A percentile compares a stretch with the other conserved stretches of the same genome.
Conservation (phyloP, 805 yeast species). For the Cyberlindnera suaveolens region DNA sequence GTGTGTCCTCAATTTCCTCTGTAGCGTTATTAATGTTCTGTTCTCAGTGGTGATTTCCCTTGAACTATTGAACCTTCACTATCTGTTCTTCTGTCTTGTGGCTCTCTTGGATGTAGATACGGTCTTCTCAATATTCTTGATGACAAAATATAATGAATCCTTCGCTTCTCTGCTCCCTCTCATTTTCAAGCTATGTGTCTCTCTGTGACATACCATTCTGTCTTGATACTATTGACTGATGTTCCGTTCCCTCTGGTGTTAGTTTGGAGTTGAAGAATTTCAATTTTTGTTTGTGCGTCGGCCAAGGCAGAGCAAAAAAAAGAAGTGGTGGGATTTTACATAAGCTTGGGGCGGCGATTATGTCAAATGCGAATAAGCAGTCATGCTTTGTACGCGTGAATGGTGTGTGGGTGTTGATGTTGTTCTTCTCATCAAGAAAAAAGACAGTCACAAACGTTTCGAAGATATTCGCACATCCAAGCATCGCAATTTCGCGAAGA, state of each 20-base stretch:
- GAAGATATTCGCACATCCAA: background rate
- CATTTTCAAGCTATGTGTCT: background rate
- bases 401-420: background rate
- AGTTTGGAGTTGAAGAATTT: slow-evolving; percentile 11
- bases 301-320: slow-evolving; percentile 1
- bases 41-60: too few species aligned
- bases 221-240: slow-evolving; percentile 7
- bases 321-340: slow-evolving; percentile 4
- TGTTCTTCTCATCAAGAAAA: background rate
- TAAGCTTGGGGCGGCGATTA: background rate
- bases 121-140: too few species aligned
- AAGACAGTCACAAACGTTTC: background rate
- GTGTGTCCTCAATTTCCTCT: too few species aligned
- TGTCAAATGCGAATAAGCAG: background rate
- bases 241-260: background rate
- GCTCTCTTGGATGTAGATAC: too few species aligned
- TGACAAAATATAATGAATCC: too few species aligned
- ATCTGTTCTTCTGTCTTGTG: too few species aligned
- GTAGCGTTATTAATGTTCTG: too few species aligned
- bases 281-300: slow-evolving; percentile 16
- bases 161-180: too few species aligned
- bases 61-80: too few species aligned
- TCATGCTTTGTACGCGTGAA: background rate
- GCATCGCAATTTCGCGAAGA: background rate
- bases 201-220: slow-evolving; percentile 15